Percentiles rank a stretch among this genome's conserved stretches.
phyloP scores from a whole-genome alignment of 2,329 filamentous ascomycete genomes.

The Pyricularia sp. region DNA sequence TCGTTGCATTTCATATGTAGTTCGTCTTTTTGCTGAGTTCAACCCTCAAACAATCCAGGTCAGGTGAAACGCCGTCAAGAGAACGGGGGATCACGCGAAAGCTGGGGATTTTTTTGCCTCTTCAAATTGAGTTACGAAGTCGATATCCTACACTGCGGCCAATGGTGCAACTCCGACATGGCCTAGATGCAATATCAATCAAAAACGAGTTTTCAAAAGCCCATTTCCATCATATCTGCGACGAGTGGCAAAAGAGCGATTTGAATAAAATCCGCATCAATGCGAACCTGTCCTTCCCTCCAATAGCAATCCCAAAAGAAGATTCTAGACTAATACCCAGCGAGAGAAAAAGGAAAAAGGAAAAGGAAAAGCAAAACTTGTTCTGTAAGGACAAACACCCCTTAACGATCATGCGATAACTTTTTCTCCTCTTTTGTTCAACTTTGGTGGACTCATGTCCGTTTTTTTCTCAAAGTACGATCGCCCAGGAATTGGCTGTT shows the following conservation, averaged over 20 bases:
- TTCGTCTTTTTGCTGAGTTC: background rate
- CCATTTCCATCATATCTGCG: background rate
- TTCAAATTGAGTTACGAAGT: background rate
- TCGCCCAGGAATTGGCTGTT: no score
- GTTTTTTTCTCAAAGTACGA: no score
- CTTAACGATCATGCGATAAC: background rate
- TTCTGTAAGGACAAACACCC: background rate
- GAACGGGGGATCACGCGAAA: background rate
- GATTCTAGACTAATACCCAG: background rate
- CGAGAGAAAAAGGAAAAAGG: background rate
- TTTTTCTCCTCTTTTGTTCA: background rate
- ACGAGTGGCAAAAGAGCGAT: background rate
- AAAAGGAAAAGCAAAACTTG: background rate
- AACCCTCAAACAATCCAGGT: background rate
- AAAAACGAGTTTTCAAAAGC: background rate
- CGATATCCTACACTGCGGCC: background rate
- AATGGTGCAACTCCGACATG: background rate
- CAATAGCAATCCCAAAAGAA: background rate
- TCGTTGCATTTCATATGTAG: no score
- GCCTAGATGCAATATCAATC: background rate
- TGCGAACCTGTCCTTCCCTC: background rate
- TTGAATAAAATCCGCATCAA: background rate
- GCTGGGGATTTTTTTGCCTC: background rate
- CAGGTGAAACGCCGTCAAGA: background rate
- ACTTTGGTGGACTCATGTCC: background rate